phyloP scores from a whole-genome alignment of 257 asterid genomes.

The Misopates orontium region DNA sequence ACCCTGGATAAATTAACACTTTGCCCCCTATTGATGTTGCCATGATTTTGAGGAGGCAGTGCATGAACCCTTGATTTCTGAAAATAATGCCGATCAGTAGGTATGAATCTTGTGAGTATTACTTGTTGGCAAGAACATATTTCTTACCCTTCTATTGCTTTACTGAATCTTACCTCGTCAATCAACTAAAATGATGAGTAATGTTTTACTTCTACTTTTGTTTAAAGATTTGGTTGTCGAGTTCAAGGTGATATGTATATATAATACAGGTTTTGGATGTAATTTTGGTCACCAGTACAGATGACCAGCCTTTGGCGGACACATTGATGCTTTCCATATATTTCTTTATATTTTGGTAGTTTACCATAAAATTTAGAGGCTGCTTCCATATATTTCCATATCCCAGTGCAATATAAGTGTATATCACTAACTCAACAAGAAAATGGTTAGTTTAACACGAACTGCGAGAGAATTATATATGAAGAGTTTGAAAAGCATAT shows the following conservation, averaged over 20 bases:
- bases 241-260: constrained; percentile 55
- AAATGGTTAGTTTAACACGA: no score
- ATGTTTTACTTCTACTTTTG: constrained; percentile 20
- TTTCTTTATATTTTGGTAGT: no score
- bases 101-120: constrained; percentile 28
- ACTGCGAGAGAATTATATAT: no score
- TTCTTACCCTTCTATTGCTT: not conserved
- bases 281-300: constrained; percentile 30
- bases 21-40: constrained; percentile 4
- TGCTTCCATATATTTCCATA: no score
- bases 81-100: no score
- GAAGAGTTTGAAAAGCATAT: no score
- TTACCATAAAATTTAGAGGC: no score
- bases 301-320: constrained; percentile 43
- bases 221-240: constrained; percentile 67
- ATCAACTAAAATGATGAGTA: not conserved
- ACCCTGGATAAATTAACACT: no score
- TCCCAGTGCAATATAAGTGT: no score
- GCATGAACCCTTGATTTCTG: no score
- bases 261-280: constrained; percentile 27
- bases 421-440: no score
- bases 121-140: constrained; percentile 10
- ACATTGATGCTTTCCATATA: no score
- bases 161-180: not conserved
- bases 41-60: not conserved